Percentiles rank a stretch among this genome's conserved stretches.
phyloP scores from a whole-genome alignment of 2,329 filamentous ascomycete species.

The Pestalotiopsis sp. region DNA sequence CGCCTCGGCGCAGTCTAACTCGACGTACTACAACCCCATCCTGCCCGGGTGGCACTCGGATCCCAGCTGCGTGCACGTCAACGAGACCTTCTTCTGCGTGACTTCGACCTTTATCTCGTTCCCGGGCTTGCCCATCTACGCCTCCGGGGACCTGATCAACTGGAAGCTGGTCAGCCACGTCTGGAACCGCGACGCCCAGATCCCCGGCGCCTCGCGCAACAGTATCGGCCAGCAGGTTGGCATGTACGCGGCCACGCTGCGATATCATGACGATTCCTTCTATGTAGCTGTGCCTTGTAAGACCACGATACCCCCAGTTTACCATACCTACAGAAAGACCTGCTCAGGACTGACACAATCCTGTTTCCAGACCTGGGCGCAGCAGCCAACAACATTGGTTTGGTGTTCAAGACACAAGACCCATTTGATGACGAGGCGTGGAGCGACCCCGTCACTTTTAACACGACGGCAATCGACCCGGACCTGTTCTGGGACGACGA shows the following conservation, averaged over 20 bases:
- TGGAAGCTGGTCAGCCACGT: slow-evolving; percentile 31
- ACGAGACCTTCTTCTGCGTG: slow-evolving; percentile 39
- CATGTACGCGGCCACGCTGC: slow-evolving; percentile 35
- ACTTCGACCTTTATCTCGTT: slow-evolving; percentile 64
- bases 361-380: slow-evolving; percentile 15
- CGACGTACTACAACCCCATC: slow-evolving; percentile 28
- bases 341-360: background rate
- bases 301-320: background rate
- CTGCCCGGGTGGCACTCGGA: slow-evolving; percentile 35
- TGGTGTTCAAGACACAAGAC: slow-evolving; percentile 10
- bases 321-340: no score
- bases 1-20: slow-evolving; percentile 8
- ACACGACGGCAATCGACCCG: slow-evolving; percentile 15
- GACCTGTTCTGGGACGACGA: slow-evolving; percentile 18
- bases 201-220: slow-evolving; percentile 34
- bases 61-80: slow-evolving; percentile 30
- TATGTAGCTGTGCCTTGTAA: slow-evolving; percentile 24
- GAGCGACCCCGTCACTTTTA: slow-evolving; percentile 31
- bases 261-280: slow-evolving; percentile 32
- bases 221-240: slow-evolving; percentile 22
- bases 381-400: slow-evolving; percentile 4
- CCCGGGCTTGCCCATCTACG: slow-evolving; percentile 48
- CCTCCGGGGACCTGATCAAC: slow-evolving; percentile 34
- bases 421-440: slow-evolving; percentile 11
- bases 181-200: slow-evolving; percentile 33